Conservation (phyloP, 345 rosid species). For the Schrenkiella parvula region DNA sequence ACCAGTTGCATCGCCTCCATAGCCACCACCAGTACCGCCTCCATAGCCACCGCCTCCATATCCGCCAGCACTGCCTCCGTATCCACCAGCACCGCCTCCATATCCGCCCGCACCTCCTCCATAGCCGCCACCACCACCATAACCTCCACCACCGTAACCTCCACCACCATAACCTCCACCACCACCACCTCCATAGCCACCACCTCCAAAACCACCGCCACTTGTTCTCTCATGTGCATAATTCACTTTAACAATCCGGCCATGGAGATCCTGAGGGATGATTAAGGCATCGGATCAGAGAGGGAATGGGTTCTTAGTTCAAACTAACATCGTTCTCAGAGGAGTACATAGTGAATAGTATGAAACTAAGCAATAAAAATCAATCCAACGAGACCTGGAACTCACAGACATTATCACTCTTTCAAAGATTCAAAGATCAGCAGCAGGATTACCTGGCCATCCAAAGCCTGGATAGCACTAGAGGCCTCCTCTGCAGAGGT, state of each 20-base stretch:
- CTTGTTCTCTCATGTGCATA: constrained; percentile 72
- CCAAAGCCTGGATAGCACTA: constrained; percentile 87
- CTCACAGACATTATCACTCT: neutral
- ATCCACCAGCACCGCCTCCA: constrained; percentile 20
- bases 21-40: neutral
- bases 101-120: constrained; percentile 13
- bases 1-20: constrained; percentile 23
- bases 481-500: constrained; percentile 71
- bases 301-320: neutral
- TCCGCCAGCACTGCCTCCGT: constrained; percentile 35
- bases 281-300: neutral
- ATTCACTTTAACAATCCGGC: constrained; percentile 72
- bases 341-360: neutral
- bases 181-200: constrained; percentile 28
- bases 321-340: neutral
- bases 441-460: constrained; percentile 66
- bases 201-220: constrained; percentile 36
- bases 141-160: constrained; percentile 5
- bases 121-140: constrained; percentile 27
- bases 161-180: constrained; percentile 17
- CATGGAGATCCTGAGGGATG: constrained; percentile 62
- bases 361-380: neutral
- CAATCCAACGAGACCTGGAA: neutral
- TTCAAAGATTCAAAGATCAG: neutral
- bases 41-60: constrained; percentile 22